Base-by-base conservation (phyloP, 768 basidiomycete species). In the Tulasnella sp. region DNA sequence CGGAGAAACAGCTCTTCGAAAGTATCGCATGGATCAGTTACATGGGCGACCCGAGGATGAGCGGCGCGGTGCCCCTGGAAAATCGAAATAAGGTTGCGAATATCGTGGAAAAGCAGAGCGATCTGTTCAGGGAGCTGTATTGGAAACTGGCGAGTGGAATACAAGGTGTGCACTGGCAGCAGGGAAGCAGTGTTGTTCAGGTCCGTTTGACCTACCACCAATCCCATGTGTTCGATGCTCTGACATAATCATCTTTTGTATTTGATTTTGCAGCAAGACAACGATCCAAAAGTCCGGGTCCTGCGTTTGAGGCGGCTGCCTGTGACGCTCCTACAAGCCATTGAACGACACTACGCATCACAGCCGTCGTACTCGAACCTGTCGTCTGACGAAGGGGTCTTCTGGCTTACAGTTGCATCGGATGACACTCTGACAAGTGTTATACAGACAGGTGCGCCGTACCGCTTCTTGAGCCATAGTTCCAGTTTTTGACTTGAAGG, bases 1-100 rank as follows among this genome's bases (percentile, higher is more conserved):
- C 84, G 49, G 89, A 94, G 69, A 77, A 78, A 4, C 78, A 86
- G 62, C 80, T 99, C 1, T 99, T 90, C 68, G 83, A 85, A 65
- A 80, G 83, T 47, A 86, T 99, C 53, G 85, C 95, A 0, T 80
- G 84, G 0, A 83, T 99, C 21, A 86, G 83, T 63, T 99, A 99
- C 68, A 72, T 72, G 43, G 93, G 93, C 19, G 93, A 99, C 68
- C 89, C 90, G 30, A 82, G 96, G 47, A 99, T 99, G 96, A 65
- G 64, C 8, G 34, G 34, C 15, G 67, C 87, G 49, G 80, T 94
- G 3, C 93, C 93, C 1, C 92, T 84, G 0, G 96, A 99, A 77
- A 96, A 98, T 73, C 84, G 93, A 27, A 77, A 81, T 62, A 99
- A 99, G 74, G 86, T 99, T n/a, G 74, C 75, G 49, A 98, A 97